Percentiles rank a stretch among this genome's conserved stretches.
These are phyloP conservation scores for Botrytis tulipae DNA, from an alignment of 2,329 filamentous ascomycete genomes.

Conservation along the genomic window DNA sequence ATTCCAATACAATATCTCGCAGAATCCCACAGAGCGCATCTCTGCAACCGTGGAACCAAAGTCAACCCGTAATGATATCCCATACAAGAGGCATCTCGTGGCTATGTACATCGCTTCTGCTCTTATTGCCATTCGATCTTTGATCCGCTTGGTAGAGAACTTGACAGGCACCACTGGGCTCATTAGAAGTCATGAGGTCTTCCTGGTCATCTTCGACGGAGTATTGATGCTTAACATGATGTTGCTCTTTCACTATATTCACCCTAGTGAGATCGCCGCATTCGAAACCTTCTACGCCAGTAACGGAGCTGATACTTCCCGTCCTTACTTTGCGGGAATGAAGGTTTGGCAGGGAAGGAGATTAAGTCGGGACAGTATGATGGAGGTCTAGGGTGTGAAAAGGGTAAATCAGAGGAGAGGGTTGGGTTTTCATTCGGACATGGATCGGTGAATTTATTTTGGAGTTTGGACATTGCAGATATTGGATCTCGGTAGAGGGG, in stretches of 20 bases:
- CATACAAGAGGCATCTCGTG: neutral
- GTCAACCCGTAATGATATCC: neutral
- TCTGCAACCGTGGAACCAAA: neutral
- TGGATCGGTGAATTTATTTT: neutral
- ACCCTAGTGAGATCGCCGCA: constrained; percentile 7
- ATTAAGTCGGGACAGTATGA: neutral
- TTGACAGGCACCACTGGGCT: neutral
- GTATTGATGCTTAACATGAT: constrained; percentile 9
- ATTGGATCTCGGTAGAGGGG: neutral
- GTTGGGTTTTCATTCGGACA: neutral
- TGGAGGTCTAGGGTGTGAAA: neutral
- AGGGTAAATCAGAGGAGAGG: neutral
- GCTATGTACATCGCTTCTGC: constrained; percentile 9
- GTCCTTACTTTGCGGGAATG: constrained; percentile 3
- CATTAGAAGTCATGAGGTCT: neutral
- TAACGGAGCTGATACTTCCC: neutral
- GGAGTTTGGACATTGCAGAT: neutral
- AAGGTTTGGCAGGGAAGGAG: constrained; percentile 10
- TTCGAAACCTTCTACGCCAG: neutral
- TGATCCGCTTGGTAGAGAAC: constrained; percentile 8
- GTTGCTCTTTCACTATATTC: constrained; percentile 7
- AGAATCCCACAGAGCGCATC: neutral
- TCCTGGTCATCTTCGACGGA: neutral
- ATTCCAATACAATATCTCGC: constrained; percentile 12
- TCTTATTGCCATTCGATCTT: constrained; percentile 4